Percentiles rank a stretch among this genome's conserved stretches.
These are phyloP conservation scores for Colletotrichum sp. DNA, from an alignment of 2,329 filamentous ascomycete species.

Conservation along the genomic window DNA sequence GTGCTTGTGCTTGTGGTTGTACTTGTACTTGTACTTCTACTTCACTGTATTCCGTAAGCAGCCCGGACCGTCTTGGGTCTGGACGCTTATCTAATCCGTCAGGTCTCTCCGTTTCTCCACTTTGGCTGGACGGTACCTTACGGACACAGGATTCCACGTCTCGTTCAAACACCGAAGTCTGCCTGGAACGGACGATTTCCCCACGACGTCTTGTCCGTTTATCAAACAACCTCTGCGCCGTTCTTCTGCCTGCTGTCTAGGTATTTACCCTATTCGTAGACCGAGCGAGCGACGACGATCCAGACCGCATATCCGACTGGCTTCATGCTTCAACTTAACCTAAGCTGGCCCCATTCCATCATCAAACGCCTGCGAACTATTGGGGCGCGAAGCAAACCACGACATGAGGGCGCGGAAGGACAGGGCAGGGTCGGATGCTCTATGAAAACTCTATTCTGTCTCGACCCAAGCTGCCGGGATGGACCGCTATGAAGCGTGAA, in stretches of 20 bases:
- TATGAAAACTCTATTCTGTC: neutral
- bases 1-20: no score
- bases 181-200: neutral
- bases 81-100: neutral
- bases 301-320: neutral
- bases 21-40: no score
- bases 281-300: neutral
- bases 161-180: neutral
- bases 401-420: neutral
- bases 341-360: neutral
- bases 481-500: neutral
- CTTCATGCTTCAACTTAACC: neutral
- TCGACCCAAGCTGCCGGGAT: constrained; percentile 15
- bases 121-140: neutral
- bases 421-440: neutral
- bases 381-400: neutral
- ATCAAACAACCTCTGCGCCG: neutral
- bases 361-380: neutral
- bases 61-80: neutral
- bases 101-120: neutral
- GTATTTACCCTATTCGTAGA: neutral
- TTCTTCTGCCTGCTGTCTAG: neutral
- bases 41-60: no score
- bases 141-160: neutral
- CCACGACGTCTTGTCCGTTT: neutral